Conservation (phyloP, 2,329 filamentous ascomycete genomes). For the Aaosphaeria pasadenensis region DNA sequence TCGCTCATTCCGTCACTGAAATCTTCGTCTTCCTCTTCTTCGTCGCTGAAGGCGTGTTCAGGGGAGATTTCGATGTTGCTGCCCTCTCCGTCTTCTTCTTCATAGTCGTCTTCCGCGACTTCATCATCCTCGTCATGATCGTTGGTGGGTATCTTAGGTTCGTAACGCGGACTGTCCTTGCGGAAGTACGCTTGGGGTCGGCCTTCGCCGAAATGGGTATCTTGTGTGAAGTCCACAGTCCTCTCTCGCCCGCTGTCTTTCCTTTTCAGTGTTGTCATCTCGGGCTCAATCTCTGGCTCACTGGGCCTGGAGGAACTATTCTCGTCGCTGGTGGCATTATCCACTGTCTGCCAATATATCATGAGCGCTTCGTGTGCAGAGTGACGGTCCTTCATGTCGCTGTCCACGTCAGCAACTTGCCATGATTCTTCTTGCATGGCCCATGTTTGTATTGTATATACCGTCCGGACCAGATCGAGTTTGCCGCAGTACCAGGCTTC, state of each 20-base stretch:
- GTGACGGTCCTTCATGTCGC: neutral
- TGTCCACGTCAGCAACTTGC: no score
- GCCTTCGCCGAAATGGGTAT: neutral
- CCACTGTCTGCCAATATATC: neutral
- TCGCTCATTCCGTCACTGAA: no score
- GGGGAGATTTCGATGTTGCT: no score
- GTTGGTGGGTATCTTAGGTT: neutral
- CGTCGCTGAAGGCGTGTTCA: no score
- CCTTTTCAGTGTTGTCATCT: neutral
- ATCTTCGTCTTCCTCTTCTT: no score
- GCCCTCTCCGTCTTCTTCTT: neutral
- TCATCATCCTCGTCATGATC: neutral
- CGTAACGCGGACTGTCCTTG: neutral
- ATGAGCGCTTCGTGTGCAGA: neutral
- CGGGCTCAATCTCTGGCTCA: neutral
- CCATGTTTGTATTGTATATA: neutral
- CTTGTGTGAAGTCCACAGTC: neutral
- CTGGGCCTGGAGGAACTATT: neutral
- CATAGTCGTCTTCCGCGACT: neutral
- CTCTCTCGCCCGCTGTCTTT: neutral
- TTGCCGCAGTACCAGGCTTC: constrained; percentile 1
- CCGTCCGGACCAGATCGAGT: neutral
- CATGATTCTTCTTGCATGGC: neutral
- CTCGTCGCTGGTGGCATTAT: neutral
- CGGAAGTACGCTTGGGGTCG: neutral